Conservation (phyloP, 345 rosid genomes). For the Lagerstroemia speciosa region DNA sequence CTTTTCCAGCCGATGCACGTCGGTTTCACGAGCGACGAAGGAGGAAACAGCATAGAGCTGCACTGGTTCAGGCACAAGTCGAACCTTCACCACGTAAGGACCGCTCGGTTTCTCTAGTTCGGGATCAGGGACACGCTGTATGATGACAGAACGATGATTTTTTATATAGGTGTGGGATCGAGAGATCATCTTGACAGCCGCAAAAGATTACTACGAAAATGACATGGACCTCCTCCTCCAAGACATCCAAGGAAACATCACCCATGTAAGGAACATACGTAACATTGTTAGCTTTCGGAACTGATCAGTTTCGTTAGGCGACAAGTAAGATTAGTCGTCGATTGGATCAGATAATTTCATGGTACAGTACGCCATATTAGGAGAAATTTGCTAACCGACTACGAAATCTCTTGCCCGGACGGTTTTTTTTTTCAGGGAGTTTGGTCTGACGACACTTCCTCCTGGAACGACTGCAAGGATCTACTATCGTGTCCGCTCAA, state of each 20-base stretch:
- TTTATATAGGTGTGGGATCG: conserved; percentile 75
- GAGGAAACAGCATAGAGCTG: conserved; percentile 75
- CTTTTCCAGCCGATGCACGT: conserved; percentile 72
- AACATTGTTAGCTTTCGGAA: too few species aligned
- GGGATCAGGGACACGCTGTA: background rate
- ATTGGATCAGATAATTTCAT: background rate
- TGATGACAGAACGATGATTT: background rate
- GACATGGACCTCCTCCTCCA: conserved; percentile 63
- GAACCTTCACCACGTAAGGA: conserved; percentile 76
- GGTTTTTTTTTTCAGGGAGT: conserved; percentile 37
- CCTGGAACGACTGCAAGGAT: conserved; percentile 73
- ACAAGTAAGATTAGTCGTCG: background rate
- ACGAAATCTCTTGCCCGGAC: background rate
- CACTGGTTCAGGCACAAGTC: conserved; percentile 91
- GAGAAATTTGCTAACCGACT: too few species aligned
- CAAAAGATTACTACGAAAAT: conserved; percentile 57
- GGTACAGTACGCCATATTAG: too few species aligned
- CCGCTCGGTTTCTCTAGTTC: background rate
- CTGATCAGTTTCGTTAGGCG: background rate
- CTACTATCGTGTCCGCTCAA: conserved; percentile 56
- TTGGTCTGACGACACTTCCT: conserved; percentile 62
- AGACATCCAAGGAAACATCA: conserved; percentile 57
- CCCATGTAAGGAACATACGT: conserved; percentile 58
- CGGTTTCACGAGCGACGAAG: conserved; percentile 74
- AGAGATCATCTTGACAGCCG: conserved; percentile 75